Evolutionary conservation across 306 rosid genomes (phyloP), one percentile per base, ranked within the genome.

Genomic region (Oxytropis ochrocephala): DNA sequence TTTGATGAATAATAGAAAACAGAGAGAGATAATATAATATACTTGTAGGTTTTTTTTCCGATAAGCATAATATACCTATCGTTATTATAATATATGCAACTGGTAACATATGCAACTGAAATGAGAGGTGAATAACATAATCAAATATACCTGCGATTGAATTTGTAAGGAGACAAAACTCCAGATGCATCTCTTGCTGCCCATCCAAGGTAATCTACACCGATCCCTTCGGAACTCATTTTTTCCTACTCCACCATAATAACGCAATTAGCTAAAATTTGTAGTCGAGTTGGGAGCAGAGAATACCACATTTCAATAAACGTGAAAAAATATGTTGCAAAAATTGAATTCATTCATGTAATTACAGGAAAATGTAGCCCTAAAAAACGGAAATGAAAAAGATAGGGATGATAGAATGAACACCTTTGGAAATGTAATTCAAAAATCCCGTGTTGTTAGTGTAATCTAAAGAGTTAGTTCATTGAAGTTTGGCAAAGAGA

Each of bases 131-230:
- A 57, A 38, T 29, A 58, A 35, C 7, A 35, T 35, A 8, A 5
- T 3, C 1, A 36, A 8, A 36, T 8, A 60, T 21, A 80, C 97
- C 90, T 86, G 79, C 97, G 97, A 79, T 61, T 81, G 78, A 90
- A 88, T 76, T 79, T 78, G 78, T 86, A 91, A 18, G 91, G 89
- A 8, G 90, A 84, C 3, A 91, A 42, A 77, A 84, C 74, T 6
- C 95, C 97, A 57, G 95, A 84, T 3, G 82, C 71, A 77, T 88
- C 97, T 73, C 83, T 84, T 64, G 95, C 97, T 27, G 97, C 97
- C 89, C 89, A 90, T 69, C 83, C 95, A n/a, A 86, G 73, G 78
- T 95, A 90, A 24, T 84, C 83, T 57, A 70, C 88, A 16, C 30
- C 67, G 11, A 41, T 74, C 24, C 66, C 62, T 21, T 41, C 38